Evolutionary conservation across 1,139 yeast genomes (phyloP), one percentile per base, ranked within the genome.

Genomic region (Saccharomyces hybrid): DNA sequence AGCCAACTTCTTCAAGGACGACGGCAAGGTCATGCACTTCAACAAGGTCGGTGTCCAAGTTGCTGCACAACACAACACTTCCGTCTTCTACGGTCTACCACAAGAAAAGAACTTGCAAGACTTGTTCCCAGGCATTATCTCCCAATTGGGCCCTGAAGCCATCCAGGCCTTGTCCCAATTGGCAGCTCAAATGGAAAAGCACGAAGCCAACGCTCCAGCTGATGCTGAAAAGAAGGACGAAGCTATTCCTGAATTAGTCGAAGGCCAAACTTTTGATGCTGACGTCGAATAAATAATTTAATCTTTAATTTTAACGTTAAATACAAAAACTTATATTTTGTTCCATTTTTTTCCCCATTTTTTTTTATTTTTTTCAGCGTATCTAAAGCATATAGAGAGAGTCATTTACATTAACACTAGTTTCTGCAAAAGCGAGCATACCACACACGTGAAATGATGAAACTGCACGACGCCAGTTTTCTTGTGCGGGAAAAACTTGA

Each of bases 141-240:
- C 96, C 67, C 97, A 93, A 80, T 82, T 93, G 77, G 97, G 98
- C 70, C 89, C 96, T 66, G 98, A 93, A 77, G 88, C 95, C 77
- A 83, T 90, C 73, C 89, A 86, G 72, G 85, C 89, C 75, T 82
- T 93, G 75, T 84, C 89, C 73, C 83, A 87, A 78, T 81, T 93
- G 75, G 97, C 97, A 62, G 90, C 88, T 75, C 91, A 88, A 75
- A 78, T 88, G 75, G 91, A 87, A 78, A 73, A 74, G 57, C 79
- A 75, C 56, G 88, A 73, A 50, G 81, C 73, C 60, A 61, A 67
- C 28, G 63, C 59, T 16, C 58, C 61, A 50, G 72, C 60, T 50
- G 69, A 62, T 54, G 72, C 65, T 55, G 75, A 69, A 57, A 60
- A 60, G 50, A 65, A 67, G 57, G 73, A 80, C 58, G 88, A 82